Conservation (phyloP, 2,329 filamentous ascomycete genomes). For the Aaosphaeria pasadenensis region DNA sequence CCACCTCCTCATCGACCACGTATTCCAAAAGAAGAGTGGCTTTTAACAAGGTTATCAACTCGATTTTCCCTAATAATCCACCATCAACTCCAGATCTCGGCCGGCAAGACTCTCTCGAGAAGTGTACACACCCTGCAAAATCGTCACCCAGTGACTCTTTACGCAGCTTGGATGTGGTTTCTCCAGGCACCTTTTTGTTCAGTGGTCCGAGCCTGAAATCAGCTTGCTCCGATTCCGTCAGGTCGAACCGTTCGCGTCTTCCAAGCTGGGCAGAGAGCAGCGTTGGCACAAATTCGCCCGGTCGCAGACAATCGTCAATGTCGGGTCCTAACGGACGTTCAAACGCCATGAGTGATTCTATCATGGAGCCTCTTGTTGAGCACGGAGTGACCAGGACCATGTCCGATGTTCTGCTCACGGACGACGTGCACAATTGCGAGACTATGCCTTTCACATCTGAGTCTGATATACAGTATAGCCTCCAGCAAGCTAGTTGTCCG, state of each 20-base stretch:
- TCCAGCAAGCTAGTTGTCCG: background rate
- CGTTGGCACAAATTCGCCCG: too few species aligned
- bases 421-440: background rate
- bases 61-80: constrained; percentile 19
- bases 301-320: too few species aligned
- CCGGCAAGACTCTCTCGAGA: background rate
- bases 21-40: constrained; percentile 15
- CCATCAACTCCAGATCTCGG: background rate
- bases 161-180: constrained; percentile 30
- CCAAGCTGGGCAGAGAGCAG: too few species aligned
- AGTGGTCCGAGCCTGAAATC: constrained; percentile 30
- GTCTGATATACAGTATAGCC: constrained; percentile 1
- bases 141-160: constrained; percentile 7
- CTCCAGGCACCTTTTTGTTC: constrained; percentile 30
- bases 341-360: background rate
- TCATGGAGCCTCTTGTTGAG: constrained; percentile 21
- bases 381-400: constrained; percentile 18
- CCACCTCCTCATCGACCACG: constrained; percentile 8
- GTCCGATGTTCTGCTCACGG: constrained; percentile 23
- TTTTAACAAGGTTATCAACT: constrained; percentile 25
- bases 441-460: constrained; percentile 5
- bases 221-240: constrained; percentile 14
- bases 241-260: background rate
- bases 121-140: constrained; percentile 19
- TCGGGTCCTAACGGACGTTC: too few species aligned